Evolutionary conservation across 2,329 filamentous ascomycete species (phyloP).

Genomic region (Septoria linicola): DNA sequence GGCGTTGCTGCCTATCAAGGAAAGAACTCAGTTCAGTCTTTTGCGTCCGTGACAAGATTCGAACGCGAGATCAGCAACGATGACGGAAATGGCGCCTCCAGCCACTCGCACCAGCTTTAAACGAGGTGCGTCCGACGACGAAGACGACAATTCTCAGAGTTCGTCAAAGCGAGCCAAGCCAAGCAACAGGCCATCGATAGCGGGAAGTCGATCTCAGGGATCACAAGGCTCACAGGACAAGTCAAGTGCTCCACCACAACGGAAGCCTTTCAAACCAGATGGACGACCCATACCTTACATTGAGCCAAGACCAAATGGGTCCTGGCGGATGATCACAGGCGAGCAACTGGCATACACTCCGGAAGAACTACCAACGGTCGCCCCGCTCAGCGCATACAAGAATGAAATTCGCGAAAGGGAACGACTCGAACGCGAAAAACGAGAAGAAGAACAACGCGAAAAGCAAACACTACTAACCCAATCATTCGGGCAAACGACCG

Average conservation of each 20-base stretch:
- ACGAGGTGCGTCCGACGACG: slow-evolving; percentile 5
- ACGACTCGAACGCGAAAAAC: too few relatives aligned
- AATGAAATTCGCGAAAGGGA: too few relatives aligned
- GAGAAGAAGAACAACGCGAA: too few relatives aligned
- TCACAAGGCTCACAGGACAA: background rate
- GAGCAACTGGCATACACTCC: slow-evolving; percentile 4
- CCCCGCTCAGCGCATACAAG: slow-evolving; percentile 6
- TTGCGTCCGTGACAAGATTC: background rate
- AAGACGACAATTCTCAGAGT: background rate
- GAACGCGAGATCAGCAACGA: background rate
- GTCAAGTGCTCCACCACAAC: background rate
- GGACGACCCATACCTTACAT: slow-evolving; percentile 6
- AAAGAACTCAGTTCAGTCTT: background rate
- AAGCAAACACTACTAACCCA: slow-evolving; percentile 2
- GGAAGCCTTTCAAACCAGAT: slow-evolving; percentile 4
- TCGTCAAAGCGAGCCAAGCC: slow-evolving; percentile 16
- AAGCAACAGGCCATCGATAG: slow-evolving; percentile 3
- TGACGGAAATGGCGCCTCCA: slow-evolving; percentile 9
- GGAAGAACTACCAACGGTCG: slow-evolving; percentile 6
- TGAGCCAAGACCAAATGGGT: slow-evolving; percentile 5
- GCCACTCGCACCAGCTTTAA: slow-evolving; percentile 6
- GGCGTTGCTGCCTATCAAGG: background rate
- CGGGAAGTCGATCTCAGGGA: background rate
- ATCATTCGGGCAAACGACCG: slow-evolving; percentile 9
- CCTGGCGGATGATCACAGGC: slow-evolving; percentile 10